Base-by-base conservation (phyloP, 371 early-diverging fungal species). In the Lichtheimia ornata region DNA sequence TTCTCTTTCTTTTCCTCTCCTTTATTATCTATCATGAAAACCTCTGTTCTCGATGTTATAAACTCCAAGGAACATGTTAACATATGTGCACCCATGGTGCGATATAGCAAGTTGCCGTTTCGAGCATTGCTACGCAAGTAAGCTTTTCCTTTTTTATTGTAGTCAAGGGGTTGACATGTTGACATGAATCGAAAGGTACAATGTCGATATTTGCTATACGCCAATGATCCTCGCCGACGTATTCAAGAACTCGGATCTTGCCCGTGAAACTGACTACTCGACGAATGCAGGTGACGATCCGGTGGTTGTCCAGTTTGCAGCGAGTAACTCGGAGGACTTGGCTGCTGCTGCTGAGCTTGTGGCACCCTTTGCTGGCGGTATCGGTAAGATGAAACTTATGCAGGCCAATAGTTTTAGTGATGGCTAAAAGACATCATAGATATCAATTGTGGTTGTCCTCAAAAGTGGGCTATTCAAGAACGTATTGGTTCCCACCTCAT, bases 141-240 rank as follows among this genome's bases (percentile, higher is more conserved):
- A 73, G 81, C 64, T 42, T 55, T 6, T 18, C 1, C 41, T 9
- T 17, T 40, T n/a, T 5, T n/a, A 9, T 47, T 47, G 11, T 35
- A 9, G 6, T 47, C 45, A 18, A n/a, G 18, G 1, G 47, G 47
- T 9, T n/a, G 47, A n/a, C 17, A 18, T 45, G 45, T 5, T 45
- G 18, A 18, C 47, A 47, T 20, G 17, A 27, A 30, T 17, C 22
- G 53, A 27, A 13, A 61, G 61, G 24, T 97, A 97, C 84, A 92
- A 90, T 59, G 91, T 91, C 24, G 95, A 98, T 73, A 77, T 98
- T n/a, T 89, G 89, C 0, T 98, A 94, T 67, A 97, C 98, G 0
- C 98, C 99, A 27, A 99, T 99, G 99, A 96, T 98, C 53, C 81
- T 98, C 13, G 93, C 98, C 17, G 94, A 94, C 66, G 94, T 93